Conservation (phyloP, 2,329 filamentous ascomycete genomes). For the Verticillium klebahnii region DNA sequence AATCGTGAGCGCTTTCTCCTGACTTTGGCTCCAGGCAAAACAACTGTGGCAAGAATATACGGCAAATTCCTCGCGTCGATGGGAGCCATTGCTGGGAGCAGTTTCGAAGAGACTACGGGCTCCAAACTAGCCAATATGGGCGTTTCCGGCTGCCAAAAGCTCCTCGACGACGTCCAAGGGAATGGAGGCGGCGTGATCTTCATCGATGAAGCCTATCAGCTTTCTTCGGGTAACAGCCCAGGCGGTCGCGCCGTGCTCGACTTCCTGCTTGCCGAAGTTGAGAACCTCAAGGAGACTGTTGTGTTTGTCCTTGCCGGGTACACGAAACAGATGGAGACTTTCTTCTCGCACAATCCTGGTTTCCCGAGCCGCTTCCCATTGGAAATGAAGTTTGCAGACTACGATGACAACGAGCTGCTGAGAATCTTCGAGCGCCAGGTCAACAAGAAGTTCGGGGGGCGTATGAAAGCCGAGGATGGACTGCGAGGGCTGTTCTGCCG, state of each 20-base stretch:
- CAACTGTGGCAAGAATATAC: constrained; percentile 69
- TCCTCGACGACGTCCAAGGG: constrained; percentile 44
- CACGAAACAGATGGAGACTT: constrained; percentile 68
- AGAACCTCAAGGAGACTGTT: constrained; percentile 65
- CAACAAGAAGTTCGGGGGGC: constrained; percentile 43
- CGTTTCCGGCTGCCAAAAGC: constrained; percentile 49
- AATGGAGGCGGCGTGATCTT: constrained; percentile 65
- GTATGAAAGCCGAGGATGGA: constrained; percentile 58
- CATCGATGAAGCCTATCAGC: constrained; percentile 76
- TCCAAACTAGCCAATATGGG: constrained; percentile 61
- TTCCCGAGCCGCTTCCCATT: constrained; percentile 65
- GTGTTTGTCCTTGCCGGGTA: constrained; percentile 73
- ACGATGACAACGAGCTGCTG: constrained; percentile 59
- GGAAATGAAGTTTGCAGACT: constrained; percentile 64
- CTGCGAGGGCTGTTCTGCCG: constrained; percentile 56
- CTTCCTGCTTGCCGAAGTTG: constrained; percentile 66
- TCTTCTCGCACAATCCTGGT: constrained; percentile 71
- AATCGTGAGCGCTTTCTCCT: not conserved
- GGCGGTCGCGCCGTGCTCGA: constrained; percentile 63
- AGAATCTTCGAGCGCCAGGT: constrained; percentile 55
- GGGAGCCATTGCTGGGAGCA: constrained; percentile 54
- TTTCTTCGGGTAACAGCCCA: constrained; percentile 52
- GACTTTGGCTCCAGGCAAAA: constrained; percentile 46
- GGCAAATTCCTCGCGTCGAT: constrained; percentile 59
- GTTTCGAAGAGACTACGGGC: constrained; percentile 65